phyloP scores from a whole-genome alignment of 2,329 filamentous ascomycete species.

The Aspergillus sp. region DNA sequence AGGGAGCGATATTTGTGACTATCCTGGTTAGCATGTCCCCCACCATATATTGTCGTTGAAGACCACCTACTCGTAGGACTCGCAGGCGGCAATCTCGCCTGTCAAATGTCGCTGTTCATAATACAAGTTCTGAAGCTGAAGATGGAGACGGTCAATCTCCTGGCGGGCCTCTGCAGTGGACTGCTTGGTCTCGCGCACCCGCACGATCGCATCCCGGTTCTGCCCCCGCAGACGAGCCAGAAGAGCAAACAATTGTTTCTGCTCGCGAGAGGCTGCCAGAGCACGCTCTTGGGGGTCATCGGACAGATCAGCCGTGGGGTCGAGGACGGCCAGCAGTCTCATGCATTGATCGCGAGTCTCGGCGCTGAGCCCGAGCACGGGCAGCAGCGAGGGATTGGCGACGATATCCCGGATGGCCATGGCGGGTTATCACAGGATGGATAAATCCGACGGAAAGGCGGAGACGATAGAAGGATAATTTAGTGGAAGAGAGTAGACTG shows the following conservation, averaged over 20 bases:
- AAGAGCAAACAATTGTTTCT: constrained; percentile 77
- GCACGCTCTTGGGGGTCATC: constrained; percentile 52
- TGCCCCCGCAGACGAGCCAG: constrained; percentile 78
- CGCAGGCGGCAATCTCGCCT: constrained; percentile 86
- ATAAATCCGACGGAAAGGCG: constrained; percentile 6
- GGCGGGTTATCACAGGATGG: constrained; percentile 9
- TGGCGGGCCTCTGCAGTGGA: constrained; percentile 83
- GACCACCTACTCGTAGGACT: constrained; percentile 78
- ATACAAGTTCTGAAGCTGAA: constrained; percentile 92
- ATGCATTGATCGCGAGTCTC: constrained; percentile 73
- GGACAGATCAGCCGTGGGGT: constrained; percentile 47
- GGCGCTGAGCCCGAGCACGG: constrained; percentile 71
- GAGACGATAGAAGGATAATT: constrained; percentile 15
- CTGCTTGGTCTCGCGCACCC: constrained; percentile 81
- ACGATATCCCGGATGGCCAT: constrained; percentile 64
- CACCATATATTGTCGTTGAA: neutral
- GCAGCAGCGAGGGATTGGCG: constrained; percentile 64
- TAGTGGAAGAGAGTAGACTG: constrained; percentile 7
- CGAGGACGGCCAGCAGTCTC: constrained; percentile 59
- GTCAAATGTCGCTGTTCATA: constrained; percentile 92
- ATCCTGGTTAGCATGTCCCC: neutral
- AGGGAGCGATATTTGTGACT: constrained; percentile 81
- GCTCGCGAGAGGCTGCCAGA: constrained; percentile 68
- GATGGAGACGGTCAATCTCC: constrained; percentile 86
- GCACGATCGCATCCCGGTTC: constrained; percentile 78